Conservation (phyloP, 31 red algal species). For the Odonthalia washingtoniensis region DNA sequence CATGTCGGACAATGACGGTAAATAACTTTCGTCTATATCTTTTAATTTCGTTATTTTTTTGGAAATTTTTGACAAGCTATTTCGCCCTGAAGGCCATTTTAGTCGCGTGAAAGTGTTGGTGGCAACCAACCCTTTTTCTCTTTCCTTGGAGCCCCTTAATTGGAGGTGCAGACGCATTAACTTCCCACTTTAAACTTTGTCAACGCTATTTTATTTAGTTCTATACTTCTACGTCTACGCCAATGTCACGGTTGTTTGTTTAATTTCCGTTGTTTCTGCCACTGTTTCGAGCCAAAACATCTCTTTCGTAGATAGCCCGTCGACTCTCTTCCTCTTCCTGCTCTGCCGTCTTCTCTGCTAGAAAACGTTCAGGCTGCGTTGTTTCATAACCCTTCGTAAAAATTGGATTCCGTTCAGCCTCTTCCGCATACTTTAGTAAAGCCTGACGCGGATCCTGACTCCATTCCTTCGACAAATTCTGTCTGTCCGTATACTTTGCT, state of each 20-base stretch:
- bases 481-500: constrained; percentile 48
- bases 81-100: too few relatives aligned
- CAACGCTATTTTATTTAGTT: too few relatives aligned
- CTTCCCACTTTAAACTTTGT: too few relatives aligned
- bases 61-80: too few relatives aligned
- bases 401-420: constrained; percentile 51
- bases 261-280: too few relatives aligned
- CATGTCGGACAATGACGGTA: background rate
- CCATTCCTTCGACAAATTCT: constrained; percentile 70
- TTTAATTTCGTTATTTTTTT: constrained; percentile 9
- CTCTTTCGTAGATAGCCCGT: constrained; percentile 67
- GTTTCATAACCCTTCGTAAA: constrained; percentile 64
- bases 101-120: too few relatives aligned
- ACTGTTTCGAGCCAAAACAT: too few relatives aligned
- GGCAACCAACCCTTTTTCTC: too few relatives aligned
- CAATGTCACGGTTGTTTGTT: too few relatives aligned
- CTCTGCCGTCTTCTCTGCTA: constrained; percentile 77
- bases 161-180: too few relatives aligned
- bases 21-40: background rate
- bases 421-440: constrained; percentile 62
- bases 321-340: constrained; percentile 76
- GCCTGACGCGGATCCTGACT: constrained; percentile 66
- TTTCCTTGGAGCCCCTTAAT: too few relatives aligned
- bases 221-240: too few relatives aligned
- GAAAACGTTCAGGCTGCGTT: constrained; percentile 57